These are phyloP conservation scores for Gilbertella persicaria DNA, from an alignment of 371 early-diverging fungal species.

Conservation along the genomic window DNA sequence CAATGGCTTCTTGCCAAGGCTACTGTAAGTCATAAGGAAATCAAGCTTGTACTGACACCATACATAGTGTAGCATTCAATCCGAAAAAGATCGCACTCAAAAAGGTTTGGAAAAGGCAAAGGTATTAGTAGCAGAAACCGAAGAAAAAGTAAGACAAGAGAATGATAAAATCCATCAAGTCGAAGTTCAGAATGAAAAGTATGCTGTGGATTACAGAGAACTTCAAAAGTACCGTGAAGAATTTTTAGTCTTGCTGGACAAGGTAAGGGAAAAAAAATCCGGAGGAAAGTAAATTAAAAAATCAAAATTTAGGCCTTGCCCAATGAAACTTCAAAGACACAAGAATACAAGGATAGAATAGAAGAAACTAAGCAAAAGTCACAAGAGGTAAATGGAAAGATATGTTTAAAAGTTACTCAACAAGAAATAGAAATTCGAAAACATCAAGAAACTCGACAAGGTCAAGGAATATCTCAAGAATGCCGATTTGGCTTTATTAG, in stretches of 20 bases:
- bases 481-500: slow-evolving; percentile 37
- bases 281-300: not conserved
- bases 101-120: slow-evolving; percentile 34
- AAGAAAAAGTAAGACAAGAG: slow-evolving; percentile 24
- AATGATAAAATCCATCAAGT: slow-evolving; percentile 29
- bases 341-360: not conserved
- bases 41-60: slow-evolving; percentile 1
- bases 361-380: slow-evolving; percentile 5
- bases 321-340: not conserved
- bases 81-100: slow-evolving; percentile 27
- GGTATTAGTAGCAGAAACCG: slow-evolving; percentile 25
- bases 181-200: slow-evolving; percentile 36
- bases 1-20: slow-evolving; percentile 37
- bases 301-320: not conserved
- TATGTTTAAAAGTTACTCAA: not conserved
- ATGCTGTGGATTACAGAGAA: slow-evolving; percentile 39
- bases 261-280: slow-evolving; percentile 16
- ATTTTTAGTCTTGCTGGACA: slow-evolving; percentile 35
- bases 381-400: not conserved
- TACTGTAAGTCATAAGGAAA: slow-evolving; percentile 31
- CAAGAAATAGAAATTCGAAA: slow-evolving; percentile 19
- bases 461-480: slow-evolving; percentile 34
- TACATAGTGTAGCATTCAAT: slow-evolving; percentile 34
- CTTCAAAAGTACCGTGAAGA: slow-evolving; percentile 50
- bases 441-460: slow-evolving; percentile 23